Evolutionary conservation across 2,329 filamentous ascomycete genomes (phyloP).

Genomic region (Verticillium albo-atrum): DNA sequence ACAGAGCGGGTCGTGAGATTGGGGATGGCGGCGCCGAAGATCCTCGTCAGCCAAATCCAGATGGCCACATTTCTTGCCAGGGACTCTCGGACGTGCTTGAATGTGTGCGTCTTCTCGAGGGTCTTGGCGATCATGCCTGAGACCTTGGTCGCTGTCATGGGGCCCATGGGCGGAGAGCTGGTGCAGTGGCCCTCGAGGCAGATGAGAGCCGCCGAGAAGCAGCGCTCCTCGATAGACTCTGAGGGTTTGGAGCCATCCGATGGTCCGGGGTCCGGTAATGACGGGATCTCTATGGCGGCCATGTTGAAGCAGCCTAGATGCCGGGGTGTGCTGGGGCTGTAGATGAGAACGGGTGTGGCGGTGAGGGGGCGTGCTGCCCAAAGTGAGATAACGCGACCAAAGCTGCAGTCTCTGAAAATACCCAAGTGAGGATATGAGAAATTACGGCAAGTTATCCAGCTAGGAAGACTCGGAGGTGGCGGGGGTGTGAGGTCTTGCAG

Average conservation of each 20-base stretch:
- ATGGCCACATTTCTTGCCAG: constrained; percentile 60
- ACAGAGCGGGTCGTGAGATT: constrained; percentile 56
- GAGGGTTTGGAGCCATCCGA: constrained; percentile 19
- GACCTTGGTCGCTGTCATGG: constrained; percentile 49
- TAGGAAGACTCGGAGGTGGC: background rate
- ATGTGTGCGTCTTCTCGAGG: constrained; percentile 59
- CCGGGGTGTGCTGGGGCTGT: background rate
- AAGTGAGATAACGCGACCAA: background rate
- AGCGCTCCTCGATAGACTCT: constrained; percentile 59
- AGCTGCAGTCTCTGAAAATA: background rate
- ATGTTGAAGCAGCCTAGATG: constrained; percentile 3
- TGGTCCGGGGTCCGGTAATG: constrained; percentile 8
- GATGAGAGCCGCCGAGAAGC: constrained; percentile 56
- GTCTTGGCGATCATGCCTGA: constrained; percentile 55
- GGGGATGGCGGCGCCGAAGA: constrained; percentile 57
- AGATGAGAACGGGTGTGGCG: background rate
- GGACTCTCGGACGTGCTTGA: constrained; percentile 56
- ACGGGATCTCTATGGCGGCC: constrained; percentile 8
- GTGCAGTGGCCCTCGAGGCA: constrained; percentile 59
- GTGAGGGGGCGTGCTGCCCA: background rate
- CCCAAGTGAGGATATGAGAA: background rate
- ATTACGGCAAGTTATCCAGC: background rate
- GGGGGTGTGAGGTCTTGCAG: background rate
- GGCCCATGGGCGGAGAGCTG: constrained; percentile 51
- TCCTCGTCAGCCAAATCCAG: constrained; percentile 60